Base-by-base conservation (phyloP, 2,329 filamentous ascomycete genomes). In the Colletotrichum ledebouriae region DNA sequence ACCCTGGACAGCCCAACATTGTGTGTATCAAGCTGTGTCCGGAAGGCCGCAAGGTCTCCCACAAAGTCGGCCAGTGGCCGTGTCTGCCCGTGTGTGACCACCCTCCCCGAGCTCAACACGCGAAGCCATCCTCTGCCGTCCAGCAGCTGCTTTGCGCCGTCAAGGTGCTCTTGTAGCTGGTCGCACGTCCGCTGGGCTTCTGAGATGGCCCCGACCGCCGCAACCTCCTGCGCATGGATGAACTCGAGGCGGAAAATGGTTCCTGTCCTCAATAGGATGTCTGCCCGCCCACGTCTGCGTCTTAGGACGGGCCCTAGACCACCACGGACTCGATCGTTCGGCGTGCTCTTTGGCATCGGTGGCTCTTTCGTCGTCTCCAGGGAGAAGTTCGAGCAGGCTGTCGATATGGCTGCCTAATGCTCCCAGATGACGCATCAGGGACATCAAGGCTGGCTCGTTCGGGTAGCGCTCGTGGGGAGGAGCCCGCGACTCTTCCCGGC, bases 191-290 rank as follows among this genome's bases (percentile, higher is more conserved):
- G 20, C 44, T 47, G 44, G 17, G 44, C 44, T 22, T 47, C 44
- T 9, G 20, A 22, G 44, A 47, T 22, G 17, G 44, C 44, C n/a
- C 10, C 20, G 5, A 25, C 44, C 6, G 44, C 44, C 9, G 44
- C 44, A 47, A 47, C 2, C 44, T 47, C 44, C 44, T 47, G 44
- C 44, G 44, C 44, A 25, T 47, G 44, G 44, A 47, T 47, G 10
- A 25, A 47, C 20, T n/a, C 44, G 17, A 47, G 44, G 11, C 44
- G 44, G 2, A 6, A 47, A 47, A 17, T 3, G 20, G 10, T 47
- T 22, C 3, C 44, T 47, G 11, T 22, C 44, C 44, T 47, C 44
- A 7, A 3, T 22, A n/a, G 44, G 44, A 2, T 12, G 44, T 11
- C 11, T 47, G 44, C 44, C 44, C 1, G 44, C 20, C 44, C 44